Base-by-base conservation (phyloP, 192 early-diverging fungal species). In the Phycomyces nitens region DNA sequence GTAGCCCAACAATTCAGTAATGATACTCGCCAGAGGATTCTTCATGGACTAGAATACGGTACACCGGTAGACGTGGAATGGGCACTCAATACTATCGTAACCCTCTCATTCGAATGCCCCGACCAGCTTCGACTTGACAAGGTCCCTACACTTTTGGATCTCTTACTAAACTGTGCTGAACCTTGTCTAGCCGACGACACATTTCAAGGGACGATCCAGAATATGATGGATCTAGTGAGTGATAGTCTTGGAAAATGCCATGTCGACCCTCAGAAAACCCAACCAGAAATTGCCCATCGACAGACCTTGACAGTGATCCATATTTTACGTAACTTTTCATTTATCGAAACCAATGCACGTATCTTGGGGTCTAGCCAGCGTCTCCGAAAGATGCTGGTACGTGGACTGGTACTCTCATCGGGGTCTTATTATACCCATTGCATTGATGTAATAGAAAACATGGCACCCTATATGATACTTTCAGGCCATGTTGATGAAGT, bases 1-100 rank as follows among this genome's bases (percentile, higher is more conserved):
- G n/a, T 44, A 57, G 64, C 26, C 10, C 41, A 65, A 20, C 29
- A 65, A 50, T 65, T 65, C 18, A 29, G 56, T 7, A 41, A 65
- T 0, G 34, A 60, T 18, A 50, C 53, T 61, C 79, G 86, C 40
- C 89, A 88, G 67, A 78, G 89, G 42, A 75, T 94, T n/a, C 66
- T 90, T 5, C 77, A 90, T 11, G 82, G 89, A 2, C 72, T 94
- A 15, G 78, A 85, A 57, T 93, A 89, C 14, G 71, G 69, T 3
- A 77, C 90, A 5, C 83, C 88, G 21, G 91, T 87, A 61, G 88
- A 90, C 66, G 68, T 91, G 15, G 92, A 94, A 69, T 92, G 91
- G 89, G 91, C 91, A 3, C 86, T 94, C 62, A 84, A 82, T 58
- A 84, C 82, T 38, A 79, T 94, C 12, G 73, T 92, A 38, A 82